Conservation (phyloP, 306 rosid genomes). For the Prosopis cineraria region DNA sequence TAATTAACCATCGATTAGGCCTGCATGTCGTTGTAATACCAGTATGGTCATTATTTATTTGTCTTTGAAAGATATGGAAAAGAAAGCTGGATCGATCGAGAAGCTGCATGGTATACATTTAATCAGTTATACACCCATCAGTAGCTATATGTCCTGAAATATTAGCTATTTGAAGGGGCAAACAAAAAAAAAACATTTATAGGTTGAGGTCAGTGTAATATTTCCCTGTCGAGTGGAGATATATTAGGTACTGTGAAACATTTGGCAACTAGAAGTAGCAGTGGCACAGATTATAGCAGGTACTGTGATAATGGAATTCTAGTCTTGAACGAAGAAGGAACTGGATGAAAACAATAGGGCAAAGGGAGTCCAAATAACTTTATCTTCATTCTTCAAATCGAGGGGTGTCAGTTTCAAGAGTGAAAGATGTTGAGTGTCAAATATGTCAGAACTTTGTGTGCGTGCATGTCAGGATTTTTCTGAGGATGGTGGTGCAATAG, state of each 20-base stretch:
- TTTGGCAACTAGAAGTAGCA: not conserved
- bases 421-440: constrained; percentile 47
- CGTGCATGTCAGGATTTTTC: constrained; percentile 43
- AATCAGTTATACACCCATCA: too few species aligned
- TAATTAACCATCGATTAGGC: not conserved
- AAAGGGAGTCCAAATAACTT: constrained; percentile 3
- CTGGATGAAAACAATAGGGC: not conserved
- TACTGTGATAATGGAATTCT: too few species aligned
- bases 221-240: not conserved
- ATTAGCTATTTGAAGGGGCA: not conserved
- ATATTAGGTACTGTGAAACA: too few species aligned
- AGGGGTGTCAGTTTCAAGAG: constrained; percentile 58
- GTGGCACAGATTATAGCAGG: too few species aligned
- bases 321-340: not conserved
- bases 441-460: constrained; percentile 38
- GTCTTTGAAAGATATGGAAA: not conserved
- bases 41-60: not conserved
- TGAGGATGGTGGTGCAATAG: constrained; percentile 32
- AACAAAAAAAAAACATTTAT: not conserved
- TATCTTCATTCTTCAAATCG: constrained; percentile 28
- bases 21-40: not conserved
- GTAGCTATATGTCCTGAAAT: not conserved
- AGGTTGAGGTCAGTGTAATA: not conserved
- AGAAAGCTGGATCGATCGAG: not conserved
- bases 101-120: not conserved